Percentiles rank a stretch among this genome's conserved stretches.
These are phyloP conservation scores for Cnidoscolus chayamansa DNA, from an alignment of 441 rosid species.

Conservation along the genomic window DNA sequence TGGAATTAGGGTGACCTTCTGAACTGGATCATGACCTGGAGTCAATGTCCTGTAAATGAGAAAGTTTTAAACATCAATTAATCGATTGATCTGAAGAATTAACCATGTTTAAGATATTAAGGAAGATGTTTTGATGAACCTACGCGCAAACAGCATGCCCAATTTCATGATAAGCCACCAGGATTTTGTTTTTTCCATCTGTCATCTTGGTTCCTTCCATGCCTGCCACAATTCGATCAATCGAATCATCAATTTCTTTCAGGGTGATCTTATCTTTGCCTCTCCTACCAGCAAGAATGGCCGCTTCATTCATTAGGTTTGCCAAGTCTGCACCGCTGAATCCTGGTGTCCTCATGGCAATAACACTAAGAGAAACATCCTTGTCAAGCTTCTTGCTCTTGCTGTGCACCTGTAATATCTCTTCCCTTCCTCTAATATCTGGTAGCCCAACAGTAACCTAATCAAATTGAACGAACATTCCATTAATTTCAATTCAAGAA, in stretches of 20 bases:
- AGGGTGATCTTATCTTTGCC: conserved; percentile 50
- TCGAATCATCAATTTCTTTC: conserved; percentile 61
- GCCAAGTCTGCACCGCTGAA: conserved; percentile 85
- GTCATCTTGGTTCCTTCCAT: conserved; percentile 77
- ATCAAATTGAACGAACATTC: conserved; percentile 8
- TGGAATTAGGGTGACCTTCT: conserved; percentile 64
- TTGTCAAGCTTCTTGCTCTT: conserved; percentile 61
- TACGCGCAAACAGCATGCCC: conserved; percentile 72
- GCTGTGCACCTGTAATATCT: conserved; percentile 65
- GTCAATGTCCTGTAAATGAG: conserved; percentile 47
- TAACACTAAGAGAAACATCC: conserved; percentile 46
- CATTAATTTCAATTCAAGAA: background rate
- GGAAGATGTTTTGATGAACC: conserved; percentile 21
- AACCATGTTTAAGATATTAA: background rate
- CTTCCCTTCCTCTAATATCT: conserved; percentile 73
- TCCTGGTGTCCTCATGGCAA: conserved; percentile 74
- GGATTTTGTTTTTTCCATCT: conserved; percentile 62
- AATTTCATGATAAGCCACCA: conserved; percentile 69
- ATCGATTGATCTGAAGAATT: background rate
- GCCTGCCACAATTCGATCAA: conserved; percentile 63
- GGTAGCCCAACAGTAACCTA: conserved; percentile 71
- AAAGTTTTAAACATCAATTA: background rate
- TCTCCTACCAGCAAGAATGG: conserved; percentile 70
- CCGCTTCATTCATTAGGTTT: conserved; percentile 77
- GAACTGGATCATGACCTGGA: conserved; percentile 67